Conservation (phyloP, 768 basidiomycete genomes). For the Termitomyces titanicus region DNA sequence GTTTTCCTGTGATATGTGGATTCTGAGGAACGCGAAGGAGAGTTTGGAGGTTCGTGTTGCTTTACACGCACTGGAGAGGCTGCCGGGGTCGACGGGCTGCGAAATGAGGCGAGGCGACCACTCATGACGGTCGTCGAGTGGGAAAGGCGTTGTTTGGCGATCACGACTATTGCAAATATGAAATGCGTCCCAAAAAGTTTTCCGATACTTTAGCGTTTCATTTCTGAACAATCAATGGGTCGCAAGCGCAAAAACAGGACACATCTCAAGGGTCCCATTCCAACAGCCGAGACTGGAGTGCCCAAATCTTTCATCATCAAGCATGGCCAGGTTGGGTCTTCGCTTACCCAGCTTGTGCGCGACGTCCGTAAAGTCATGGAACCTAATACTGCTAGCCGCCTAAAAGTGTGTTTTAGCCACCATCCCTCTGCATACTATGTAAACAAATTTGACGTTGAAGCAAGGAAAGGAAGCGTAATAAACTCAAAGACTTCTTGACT, state of each 20-base stretch:
- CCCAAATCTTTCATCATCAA: constrained; percentile 98
- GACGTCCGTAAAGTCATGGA: constrained; percentile 97
- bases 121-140: constrained; percentile 10
- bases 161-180: constrained; percentile 15
- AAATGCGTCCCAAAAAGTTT: constrained; percentile 9
- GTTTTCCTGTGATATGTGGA: constrained; percentile 80
- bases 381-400: constrained; percentile 91
- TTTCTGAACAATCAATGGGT: constrained; percentile 55
- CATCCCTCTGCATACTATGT: not conserved
- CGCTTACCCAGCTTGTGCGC: constrained; percentile 83
- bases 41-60: constrained; percentile 35
- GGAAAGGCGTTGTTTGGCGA: constrained; percentile 22
- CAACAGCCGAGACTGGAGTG: constrained; percentile 27
- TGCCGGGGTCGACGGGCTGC: constrained; percentile 73
- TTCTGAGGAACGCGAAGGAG: constrained; percentile 53
- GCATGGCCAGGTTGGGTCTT: constrained; percentile 88
- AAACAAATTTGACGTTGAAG: constrained; percentile 6
- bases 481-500: constrained; percentile 89
- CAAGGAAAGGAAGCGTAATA: constrained; percentile 87
- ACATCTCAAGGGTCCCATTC: constrained; percentile 61
- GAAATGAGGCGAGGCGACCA: constrained; percentile 68
- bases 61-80: constrained; percentile 56
- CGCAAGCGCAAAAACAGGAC: constrained; percentile 78
- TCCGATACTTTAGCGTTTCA: not conserved
- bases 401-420: constrained; percentile 54